Percentiles rank a stretch among this genome's conserved stretches.
These are phyloP conservation scores for Epicoccum nigrum DNA, from an alignment of 2,329 filamentous ascomycete genomes.

Conservation along the genomic window DNA sequence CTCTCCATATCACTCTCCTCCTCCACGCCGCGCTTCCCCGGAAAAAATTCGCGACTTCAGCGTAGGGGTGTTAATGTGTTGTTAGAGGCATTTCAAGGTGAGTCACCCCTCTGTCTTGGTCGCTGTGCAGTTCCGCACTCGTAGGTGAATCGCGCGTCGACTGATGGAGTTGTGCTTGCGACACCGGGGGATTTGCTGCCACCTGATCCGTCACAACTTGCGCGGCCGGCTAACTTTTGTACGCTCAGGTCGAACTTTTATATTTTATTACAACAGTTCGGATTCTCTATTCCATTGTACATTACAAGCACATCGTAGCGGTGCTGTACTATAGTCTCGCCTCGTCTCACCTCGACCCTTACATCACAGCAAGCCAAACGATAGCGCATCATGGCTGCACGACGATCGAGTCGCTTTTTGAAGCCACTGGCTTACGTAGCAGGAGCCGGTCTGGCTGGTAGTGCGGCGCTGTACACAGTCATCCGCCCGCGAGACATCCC, in stretches of 20 bases:
- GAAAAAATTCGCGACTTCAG: conserved; percentile 16
- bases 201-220: conserved; percentile 9
- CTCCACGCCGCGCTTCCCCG: conserved; percentile 16
- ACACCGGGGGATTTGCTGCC: conserved; percentile 6
- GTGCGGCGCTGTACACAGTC: conserved; percentile 64
- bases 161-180: conserved; percentile 1
- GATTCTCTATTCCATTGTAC: conserved; percentile 1
- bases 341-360: neutral
- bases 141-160: conserved; percentile 1
- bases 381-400: conserved; percentile 40
- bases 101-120: neutral
- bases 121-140: conserved; percentile 4
- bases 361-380: conserved; percentile 17
- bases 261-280: conserved; percentile 10
- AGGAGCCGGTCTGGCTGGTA: conserved; percentile 60
- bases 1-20: conserved; percentile 14
- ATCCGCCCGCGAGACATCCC: conserved; percentile 76
- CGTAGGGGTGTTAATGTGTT: conserved; percentile 7
- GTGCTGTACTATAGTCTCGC: conserved; percentile 7
- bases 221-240: conserved; percentile 17
- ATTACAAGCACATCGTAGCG: neutral
- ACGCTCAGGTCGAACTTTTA: conserved; percentile 8
- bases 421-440: conserved; percentile 65
- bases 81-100: conserved; percentile 10
- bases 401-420: conserved; percentile 55